Conservation (phyloP, 2,329 filamentous ascomycete species). For the Dactylonectria macrodidyma region DNA sequence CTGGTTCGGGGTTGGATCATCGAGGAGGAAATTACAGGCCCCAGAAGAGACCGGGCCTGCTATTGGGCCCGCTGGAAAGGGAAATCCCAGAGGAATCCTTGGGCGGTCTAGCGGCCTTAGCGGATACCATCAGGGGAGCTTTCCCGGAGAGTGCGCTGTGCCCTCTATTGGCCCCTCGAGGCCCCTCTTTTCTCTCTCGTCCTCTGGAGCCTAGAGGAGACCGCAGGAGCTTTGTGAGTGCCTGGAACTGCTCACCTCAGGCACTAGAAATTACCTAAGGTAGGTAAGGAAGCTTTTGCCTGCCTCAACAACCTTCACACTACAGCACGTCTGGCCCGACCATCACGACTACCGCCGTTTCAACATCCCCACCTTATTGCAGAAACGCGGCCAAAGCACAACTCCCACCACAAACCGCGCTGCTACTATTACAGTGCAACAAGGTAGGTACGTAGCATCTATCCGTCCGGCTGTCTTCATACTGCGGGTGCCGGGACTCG, state of each 20-base stretch:
- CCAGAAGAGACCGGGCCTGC: slow-evolving; percentile 34
- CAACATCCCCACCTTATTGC: slow-evolving; percentile 6
- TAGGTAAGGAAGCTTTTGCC: neutral
- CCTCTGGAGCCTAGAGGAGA: neutral
- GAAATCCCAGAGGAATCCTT: slow-evolving; percentile 15
- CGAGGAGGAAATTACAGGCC: slow-evolving; percentile 45
- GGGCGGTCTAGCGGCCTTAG: slow-evolving; percentile 13
- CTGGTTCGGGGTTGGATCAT: slow-evolving; percentile 35
- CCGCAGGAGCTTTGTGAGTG: neutral
- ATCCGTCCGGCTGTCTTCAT: neutral
- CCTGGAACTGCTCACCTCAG: neutral
- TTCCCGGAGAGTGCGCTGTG: slow-evolving; percentile 2
- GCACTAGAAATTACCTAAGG: neutral
- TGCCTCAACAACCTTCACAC: neutral
- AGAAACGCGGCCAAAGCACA: slow-evolving; percentile 9
- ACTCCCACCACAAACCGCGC: neutral
- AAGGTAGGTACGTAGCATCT: neutral
- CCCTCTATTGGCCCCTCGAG: neutral
- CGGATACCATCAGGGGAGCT: slow-evolving; percentile 19
- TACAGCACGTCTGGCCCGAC: neutral
- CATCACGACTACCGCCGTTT: slow-evolving; percentile 15
- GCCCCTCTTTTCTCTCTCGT: no score
- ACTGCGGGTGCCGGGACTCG: neutral
- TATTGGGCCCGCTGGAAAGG: slow-evolving; percentile 36
- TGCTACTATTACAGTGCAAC: neutral